Evolutionary conservation across 352 stramenopile species (phyloP).

Genomic region (Elongisporangium undulatum): DNA sequence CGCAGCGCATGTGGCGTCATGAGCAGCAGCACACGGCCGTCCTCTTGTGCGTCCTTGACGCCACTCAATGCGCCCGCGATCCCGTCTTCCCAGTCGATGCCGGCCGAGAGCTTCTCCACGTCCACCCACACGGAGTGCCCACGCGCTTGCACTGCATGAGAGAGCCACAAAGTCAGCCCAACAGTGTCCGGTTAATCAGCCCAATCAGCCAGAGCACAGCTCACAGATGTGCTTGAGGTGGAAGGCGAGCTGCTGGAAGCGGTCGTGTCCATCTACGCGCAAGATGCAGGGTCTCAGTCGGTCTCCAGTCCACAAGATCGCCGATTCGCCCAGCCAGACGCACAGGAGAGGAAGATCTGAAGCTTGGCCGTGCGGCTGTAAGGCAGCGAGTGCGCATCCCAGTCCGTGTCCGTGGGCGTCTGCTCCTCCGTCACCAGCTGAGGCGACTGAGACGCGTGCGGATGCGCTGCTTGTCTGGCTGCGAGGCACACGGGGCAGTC

Average conservation of each 20-base stretch:
- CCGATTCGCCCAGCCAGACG: background rate
- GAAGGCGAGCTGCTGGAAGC: constrained; percentile 68
- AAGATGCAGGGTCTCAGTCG: background rate
- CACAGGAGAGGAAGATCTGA: constrained; percentile 78
- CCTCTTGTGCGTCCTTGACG: constrained; percentile 63
- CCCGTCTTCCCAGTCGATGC: constrained; percentile 74
- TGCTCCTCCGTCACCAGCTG: constrained; percentile 1
- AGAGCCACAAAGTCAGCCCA: background rate
- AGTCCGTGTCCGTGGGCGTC: background rate
- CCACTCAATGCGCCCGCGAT: constrained; percentile 59
- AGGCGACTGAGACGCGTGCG: constrained; percentile 3
- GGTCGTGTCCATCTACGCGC: constrained; percentile 59
- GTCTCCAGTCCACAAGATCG: constrained; percentile 3
- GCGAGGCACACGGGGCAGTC: constrained; percentile 13
- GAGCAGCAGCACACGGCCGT: constrained; percentile 68
- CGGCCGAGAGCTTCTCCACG: constrained; percentile 58
- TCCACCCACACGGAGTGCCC: constrained; percentile 73
- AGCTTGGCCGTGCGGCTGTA: constrained; percentile 46
- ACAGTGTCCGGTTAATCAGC: background rate
- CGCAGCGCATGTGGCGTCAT: constrained; percentile 78
- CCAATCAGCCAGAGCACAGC: constrained; percentile 1
- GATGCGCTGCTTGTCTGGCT: constrained; percentile 1
- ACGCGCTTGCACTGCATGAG: constrained; percentile 42
- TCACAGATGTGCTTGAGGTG: constrained; percentile 59
- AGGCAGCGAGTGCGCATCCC: constrained; percentile 12